These are phyloP conservation scores for Cicer yamashitae DNA, from an alignment of 306 rosid species.

Conservation along the genomic window DNA sequence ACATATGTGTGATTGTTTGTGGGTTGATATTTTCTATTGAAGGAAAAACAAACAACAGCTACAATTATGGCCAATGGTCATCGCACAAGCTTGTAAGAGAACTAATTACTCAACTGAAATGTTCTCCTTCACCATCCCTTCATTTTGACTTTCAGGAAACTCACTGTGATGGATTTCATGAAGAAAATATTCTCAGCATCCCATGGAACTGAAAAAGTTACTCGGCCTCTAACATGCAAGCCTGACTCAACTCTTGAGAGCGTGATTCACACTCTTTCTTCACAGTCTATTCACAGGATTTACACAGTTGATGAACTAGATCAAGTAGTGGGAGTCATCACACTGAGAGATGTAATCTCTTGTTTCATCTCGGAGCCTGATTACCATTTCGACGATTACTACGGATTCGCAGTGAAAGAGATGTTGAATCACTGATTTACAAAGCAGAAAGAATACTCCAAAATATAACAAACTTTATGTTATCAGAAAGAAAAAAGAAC, in stretches of 20 bases:
- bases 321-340: conserved; percentile 73
- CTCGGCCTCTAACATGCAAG: conserved; percentile 74
- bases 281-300: conserved; percentile 83
- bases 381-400: conserved; percentile 67
- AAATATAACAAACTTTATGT: conserved; percentile 40
- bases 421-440: conserved; percentile 59
- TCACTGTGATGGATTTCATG: conserved; percentile 75
- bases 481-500: conserved; percentile 38
- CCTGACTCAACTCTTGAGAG: conserved; percentile 61
- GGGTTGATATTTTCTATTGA: background rate
- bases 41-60: conserved; percentile 1
- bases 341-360: conserved; percentile 92
- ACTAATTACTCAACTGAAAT: conserved; percentile 34
- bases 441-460: conserved; percentile 16
- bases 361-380: conserved; percentile 84
- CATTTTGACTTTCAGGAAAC: conserved; percentile 63
- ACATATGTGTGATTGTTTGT: background rate
- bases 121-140: conserved; percentile 17
- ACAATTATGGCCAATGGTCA: conserved; percentile 10
- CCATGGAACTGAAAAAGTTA: conserved; percentile 52
- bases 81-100: conserved; percentile 31
- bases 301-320: conserved; percentile 60
- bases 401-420: conserved; percentile 71
- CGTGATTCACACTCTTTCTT: conserved; percentile 73
- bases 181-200: conserved; percentile 51